Conservation (phyloP, 257 asterid genomes). For the Capsicum rhomboideum region DNA sequence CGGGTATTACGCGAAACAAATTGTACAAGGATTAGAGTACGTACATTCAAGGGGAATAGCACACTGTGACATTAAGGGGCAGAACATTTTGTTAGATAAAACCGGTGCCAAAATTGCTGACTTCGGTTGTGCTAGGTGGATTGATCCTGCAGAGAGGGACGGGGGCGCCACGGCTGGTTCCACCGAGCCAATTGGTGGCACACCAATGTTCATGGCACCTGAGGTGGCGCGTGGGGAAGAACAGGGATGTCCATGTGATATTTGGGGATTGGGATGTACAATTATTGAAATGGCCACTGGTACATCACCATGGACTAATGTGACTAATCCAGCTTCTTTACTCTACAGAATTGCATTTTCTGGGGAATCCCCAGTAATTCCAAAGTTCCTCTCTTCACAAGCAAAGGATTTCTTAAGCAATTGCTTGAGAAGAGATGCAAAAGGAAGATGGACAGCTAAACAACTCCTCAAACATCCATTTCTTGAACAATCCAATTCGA, state of each 20-base stretch:
- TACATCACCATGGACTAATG: constrained; percentile 50
- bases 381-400: constrained; percentile 37
- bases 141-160: background rate
- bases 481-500: constrained; percentile 11
- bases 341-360: constrained; percentile 53
- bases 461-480: constrained; percentile 58
- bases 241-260: constrained; percentile 62
- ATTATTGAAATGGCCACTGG: constrained; percentile 74
- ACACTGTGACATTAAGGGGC: constrained; percentile 76
- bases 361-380: constrained; percentile 47
- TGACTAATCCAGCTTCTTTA: constrained; percentile 14
- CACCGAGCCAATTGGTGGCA: constrained; percentile 26
- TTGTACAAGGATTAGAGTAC: constrained; percentile 45
- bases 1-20: constrained; percentile 25
- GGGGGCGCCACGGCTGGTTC: background rate
- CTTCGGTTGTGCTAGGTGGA: constrained; percentile 61
- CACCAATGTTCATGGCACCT: constrained; percentile 84
- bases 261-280: constrained; percentile 85
- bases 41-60: constrained; percentile 56
- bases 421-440: constrained; percentile 47
- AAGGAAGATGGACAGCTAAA: constrained; percentile 54
- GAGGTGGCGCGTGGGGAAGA: constrained; percentile 65
- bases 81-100: constrained; percentile 38
- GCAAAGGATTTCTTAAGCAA: constrained; percentile 62
- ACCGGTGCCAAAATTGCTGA: constrained; percentile 52